phyloP scores from a whole-genome alignment of 2,329 filamentous ascomycete genomes.

The Fusarium metavorans region DNA sequence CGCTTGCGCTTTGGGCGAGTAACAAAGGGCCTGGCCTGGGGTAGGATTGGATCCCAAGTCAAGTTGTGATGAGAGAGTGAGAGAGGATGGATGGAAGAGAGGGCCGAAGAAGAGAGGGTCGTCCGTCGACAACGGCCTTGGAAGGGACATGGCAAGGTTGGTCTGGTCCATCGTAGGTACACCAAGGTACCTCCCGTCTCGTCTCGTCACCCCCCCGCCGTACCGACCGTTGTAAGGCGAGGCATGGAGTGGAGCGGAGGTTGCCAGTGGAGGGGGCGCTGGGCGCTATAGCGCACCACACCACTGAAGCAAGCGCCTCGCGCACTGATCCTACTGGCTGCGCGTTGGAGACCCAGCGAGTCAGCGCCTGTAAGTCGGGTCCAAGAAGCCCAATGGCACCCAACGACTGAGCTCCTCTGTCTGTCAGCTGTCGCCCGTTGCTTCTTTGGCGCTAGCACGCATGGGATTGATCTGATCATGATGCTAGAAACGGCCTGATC shows the following conservation, averaged over 20 bases:
- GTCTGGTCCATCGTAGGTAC: conserved; percentile 26
- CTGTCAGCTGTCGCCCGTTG: conserved; percentile 18
- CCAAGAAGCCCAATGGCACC: conserved; percentile 30
- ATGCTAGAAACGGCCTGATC: conserved; percentile 13
- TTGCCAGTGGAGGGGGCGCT: conserved; percentile 19
- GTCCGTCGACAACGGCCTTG: background rate
- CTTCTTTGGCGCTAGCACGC: conserved; percentile 29
- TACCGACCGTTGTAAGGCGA: conserved; percentile 7
- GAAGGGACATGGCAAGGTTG: conserved; percentile 35
- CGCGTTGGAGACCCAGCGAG: conserved; percentile 41
- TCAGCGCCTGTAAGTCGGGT: conserved; percentile 46
- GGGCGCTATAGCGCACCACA: conserved; percentile 44
- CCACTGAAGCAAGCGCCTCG: conserved; percentile 53
- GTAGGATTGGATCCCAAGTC: conserved; percentile 37
- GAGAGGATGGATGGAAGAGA: conserved; percentile 30
- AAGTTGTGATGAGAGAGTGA: conserved; percentile 34
- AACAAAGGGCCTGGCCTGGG: conserved; percentile 36
- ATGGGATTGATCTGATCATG: conserved; percentile 10
- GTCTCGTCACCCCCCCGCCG: background rate
- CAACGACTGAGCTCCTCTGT: conserved; percentile 2
- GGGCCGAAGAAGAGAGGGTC: conserved; percentile 28
- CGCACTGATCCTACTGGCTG: conserved; percentile 51
- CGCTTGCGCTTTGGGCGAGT: conserved; percentile 41
- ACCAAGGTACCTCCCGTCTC: background rate
- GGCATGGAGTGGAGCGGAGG: conserved; percentile 26